Evolutionary conservation across 2,329 filamentous ascomycete species (phyloP), one percentile per base, ranked within the genome.

Genomic region (Fusarium sp.): DNA sequence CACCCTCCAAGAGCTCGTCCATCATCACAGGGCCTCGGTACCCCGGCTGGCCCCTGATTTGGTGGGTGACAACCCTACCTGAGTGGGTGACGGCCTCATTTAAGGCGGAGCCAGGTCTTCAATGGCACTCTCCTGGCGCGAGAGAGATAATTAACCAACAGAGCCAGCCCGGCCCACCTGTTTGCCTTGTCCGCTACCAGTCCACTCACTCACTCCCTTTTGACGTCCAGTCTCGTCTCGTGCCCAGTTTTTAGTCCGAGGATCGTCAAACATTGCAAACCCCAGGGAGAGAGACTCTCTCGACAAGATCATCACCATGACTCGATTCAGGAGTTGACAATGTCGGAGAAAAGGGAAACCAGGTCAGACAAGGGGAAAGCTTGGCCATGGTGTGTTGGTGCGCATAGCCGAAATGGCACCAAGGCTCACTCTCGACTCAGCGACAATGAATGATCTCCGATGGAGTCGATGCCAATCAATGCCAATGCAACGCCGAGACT

Each of bases 21-120:
- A 40, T 44, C 23, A 44, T 33, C 55, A 58, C 55, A 23, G 20
- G 27, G 55, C 55, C 55, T 58, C 38, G 55, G 38, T 13, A 53
- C 50, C 50, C 50, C 18, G 31, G 50, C 31, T 6, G 50, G 27
- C 55, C 55, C 55, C 55, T 58, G 55, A 58, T 44, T 46, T 58
- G 55, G 55, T 46, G 38, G 38, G 38, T 34, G 25, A 34, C 27
- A 20, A 33, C 34, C 27, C 34, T 27, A 18, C 18, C 23, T 56
- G 34, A 56, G 34, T 56, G 53, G 53, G 34, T 25, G n/a, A 23
- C 20, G 53, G 38, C 20, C 53, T 55, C 51, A 33, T 55, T 38
- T 55, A 55, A 23, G 42, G 42, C 42, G 42, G 42, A 46, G 23
- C 42, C 42, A 46, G 42, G 42, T 27, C 42, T 46, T 46, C 42